Evolutionary conservation across 148 eudicot species (phyloP), one percentile per base, ranked within the genome.

Genomic region (Salicornia ramosissima): DNA sequence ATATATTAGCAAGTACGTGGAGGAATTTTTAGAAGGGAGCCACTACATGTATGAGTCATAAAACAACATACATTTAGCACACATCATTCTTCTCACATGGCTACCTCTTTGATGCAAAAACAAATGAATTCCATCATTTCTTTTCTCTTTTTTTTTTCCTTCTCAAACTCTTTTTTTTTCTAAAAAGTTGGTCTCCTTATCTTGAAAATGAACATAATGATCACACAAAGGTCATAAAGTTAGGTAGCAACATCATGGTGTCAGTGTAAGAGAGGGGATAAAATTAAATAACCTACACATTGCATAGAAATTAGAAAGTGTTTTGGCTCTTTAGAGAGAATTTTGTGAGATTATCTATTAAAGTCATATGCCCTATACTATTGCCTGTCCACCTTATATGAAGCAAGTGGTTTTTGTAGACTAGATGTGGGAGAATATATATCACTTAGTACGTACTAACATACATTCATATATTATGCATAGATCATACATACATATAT

Each of bases 171-270:
- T 7, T 57, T 65, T 64, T 61, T n/a, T n/a, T n/a, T n/a, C n/a
- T n/a, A n/a, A n/a, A n/a, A n/a, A n/a, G n/a, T n/a, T n/a, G n/a
- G 64, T 63, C 77, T 63, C 74, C 70, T 64, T 64, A 73, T 63
- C 70, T 71, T 43, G 45, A 68, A 69, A 56, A 49, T 45, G 54
- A 71, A 26, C 79, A 77, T 49, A 40, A 77, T 71, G 67, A 77
- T 71, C 65, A 77, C 50, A n/a, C 30, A 58, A 65, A 65, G 66
- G 54, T 71, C 61, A 71, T 55, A 76, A 65, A 71, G 66, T 46
- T 53, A 46, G 67, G 30, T 40, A 71, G 64, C 64, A 57, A 56
- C 71, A 76, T 76, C 58, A 76, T 70, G 79, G 75, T 70, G 74
- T 75, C 70, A 76, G 71, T 65, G 70, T 18, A 65, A 55, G 56